Evolutionary conservation across 2,329 filamentous ascomycete species (phyloP), one percentile per base, ranked within the genome.

Genomic region (Whalleya microplaca): DNA sequence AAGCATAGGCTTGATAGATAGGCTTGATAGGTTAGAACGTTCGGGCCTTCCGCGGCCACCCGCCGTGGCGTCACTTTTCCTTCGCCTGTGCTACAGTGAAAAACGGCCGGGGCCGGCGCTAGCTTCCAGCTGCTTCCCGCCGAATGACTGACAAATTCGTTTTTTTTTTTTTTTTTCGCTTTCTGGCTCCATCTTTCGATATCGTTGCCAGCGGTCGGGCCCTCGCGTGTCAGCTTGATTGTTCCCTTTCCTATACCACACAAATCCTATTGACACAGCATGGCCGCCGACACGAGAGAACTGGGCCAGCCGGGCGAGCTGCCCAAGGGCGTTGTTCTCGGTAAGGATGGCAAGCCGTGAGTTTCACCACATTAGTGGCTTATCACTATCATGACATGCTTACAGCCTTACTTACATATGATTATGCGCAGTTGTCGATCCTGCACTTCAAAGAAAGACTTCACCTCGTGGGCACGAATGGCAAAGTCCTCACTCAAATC

Each of bases 271-370:
- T 45, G 20, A 10, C 29, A 51, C 41, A 47, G 16, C 18, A 79
- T 79, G 76, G 71, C 75, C 16, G 71, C 73, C 32, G 73, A 77
- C 29, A 69, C 70, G 32, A 69, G 64, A 58, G 71, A 73, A 59
- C 62, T 63, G 41, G 67, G 67, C 48, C 55, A 66, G 7, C 58
- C 58, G 49, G 51, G 54, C 55, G 59, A 80, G 67, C 75, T 89
- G 27, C 84, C 89, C 16, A 90, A 88, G 68, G 89, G 90, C 61
- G 80, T 94, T 2, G 83, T 94, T 40, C 76, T 94, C 37, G 91
- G 88, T 45, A 88, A 88, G 61, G 90, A 95, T 76, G 91, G 91
- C 53, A 95, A 95, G 75, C 91, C 91, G 91, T 94, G 76, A 79
- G 89, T 76, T n/a, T n/a, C n/a, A n/a, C n/a, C n/a, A n/a, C n/a